Conservation (phyloP, 306 rosid species). For the Fragaria vesca region DNA sequence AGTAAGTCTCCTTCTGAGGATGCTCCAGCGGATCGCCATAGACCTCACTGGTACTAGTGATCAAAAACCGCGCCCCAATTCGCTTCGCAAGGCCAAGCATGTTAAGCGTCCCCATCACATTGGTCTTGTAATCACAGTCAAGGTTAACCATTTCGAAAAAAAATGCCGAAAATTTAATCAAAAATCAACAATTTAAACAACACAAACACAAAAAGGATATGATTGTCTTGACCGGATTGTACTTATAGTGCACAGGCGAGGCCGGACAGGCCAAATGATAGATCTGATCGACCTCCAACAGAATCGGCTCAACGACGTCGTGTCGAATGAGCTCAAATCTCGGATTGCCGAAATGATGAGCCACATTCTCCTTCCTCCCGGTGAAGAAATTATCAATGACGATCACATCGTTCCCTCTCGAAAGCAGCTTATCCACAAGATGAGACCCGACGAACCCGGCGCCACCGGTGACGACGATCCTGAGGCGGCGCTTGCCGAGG, state of each 20-base stretch:
- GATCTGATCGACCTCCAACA: constrained; percentile 94
- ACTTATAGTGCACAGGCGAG: constrained; percentile 90
- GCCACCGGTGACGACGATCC: constrained; percentile 84
- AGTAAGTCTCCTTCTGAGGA: constrained; percentile 96
- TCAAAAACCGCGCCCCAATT: constrained; percentile 89
- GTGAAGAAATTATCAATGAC: constrained; percentile 90
- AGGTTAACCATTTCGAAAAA: constrained; percentile 31
- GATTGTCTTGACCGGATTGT: constrained; percentile 88
- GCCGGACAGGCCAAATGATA: constrained; percentile 98
- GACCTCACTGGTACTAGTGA: constrained; percentile 96
- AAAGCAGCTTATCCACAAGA: constrained; percentile 70
- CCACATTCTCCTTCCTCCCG: constrained; percentile 74
- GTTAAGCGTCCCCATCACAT: constrained; percentile 97
- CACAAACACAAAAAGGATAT: constrained; percentile 51
- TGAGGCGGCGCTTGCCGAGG: constrained; percentile 42
- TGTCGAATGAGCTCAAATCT: constrained; percentile 87
- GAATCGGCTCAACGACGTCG: constrained; percentile 87
- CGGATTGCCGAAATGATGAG: constrained; percentile 70
- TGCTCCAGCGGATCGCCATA: constrained; percentile 96
- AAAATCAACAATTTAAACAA: background rate
- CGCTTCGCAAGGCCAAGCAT: constrained; percentile 97
- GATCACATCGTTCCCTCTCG: constrained; percentile 74
- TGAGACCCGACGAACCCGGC: constrained; percentile 95
- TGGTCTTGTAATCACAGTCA: constrained; percentile 83
- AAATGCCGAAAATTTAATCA: background rate